Conservation (phyloP, 768 basidiomycete species). For the Tulasnella sp. region DNA sequence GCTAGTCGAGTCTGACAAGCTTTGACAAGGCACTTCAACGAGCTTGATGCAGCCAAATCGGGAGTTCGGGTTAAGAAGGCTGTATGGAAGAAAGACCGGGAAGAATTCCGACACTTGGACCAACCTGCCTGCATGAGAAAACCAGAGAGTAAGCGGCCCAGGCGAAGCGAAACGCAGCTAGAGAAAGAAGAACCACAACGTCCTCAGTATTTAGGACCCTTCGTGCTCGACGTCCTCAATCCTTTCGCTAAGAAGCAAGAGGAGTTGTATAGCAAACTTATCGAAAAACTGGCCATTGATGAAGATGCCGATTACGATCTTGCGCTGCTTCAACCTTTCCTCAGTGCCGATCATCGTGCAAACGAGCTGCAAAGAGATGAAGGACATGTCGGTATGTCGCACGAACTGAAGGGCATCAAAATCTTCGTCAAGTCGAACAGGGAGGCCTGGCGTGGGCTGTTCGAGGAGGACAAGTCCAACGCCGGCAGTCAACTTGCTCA, state of each 20-base stretch:
- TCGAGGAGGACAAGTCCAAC: neutral
- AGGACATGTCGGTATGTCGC: slow-evolving; percentile 30
- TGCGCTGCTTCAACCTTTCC: slow-evolving; percentile 42
- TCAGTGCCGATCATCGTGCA: slow-evolving; percentile 35
- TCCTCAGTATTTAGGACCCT: neutral
- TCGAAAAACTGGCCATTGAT: neutral
- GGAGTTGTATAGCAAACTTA: neutral
- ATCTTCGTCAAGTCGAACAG: slow-evolving; percentile 38
- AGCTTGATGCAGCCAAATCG: slow-evolving; percentile 60
- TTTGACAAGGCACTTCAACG: slow-evolving; percentile 44
- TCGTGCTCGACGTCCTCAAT: slow-evolving; percentile 32
- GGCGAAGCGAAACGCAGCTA: neutral
- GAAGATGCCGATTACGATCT: slow-evolving; percentile 28
- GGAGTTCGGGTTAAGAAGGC: slow-evolving; percentile 46
- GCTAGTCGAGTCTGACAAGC: neutral
- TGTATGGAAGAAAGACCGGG: slow-evolving; percentile 36
- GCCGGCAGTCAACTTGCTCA: neutral
- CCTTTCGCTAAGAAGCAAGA: slow-evolving; percentile 26
- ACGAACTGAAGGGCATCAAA: slow-evolving; percentile 41
- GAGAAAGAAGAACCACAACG: neutral
- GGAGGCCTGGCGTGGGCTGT: slow-evolving; percentile 6
- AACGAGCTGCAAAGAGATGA: slow-evolving; percentile 12
- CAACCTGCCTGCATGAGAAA: slow-evolving; percentile 25
- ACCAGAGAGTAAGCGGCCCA: slow-evolving; percentile 11
- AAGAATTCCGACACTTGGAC: slow-evolving; percentile 23